Conservation (phyloP, 192 early-diverging fungal species). For the Entomortierella parvispora region DNA sequence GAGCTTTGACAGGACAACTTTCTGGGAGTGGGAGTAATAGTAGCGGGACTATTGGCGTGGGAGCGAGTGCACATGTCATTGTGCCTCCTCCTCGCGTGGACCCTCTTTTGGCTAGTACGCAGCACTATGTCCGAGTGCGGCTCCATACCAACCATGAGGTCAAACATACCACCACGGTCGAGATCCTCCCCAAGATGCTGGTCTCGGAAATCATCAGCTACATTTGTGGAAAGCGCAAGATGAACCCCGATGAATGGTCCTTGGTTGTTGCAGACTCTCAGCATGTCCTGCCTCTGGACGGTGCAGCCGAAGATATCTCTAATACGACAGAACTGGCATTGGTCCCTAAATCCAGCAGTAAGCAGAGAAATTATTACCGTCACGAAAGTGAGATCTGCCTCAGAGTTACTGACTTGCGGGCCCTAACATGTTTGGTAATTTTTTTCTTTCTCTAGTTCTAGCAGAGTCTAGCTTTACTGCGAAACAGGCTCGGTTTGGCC, state of each 20-base stretch:
- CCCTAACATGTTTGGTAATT: background rate
- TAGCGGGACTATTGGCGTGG: background rate
- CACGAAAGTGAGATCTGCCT: too few relatives aligned
- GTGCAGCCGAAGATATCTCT: conserved; percentile 75
- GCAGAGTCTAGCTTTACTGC: conserved; percentile 9
- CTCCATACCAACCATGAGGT: conserved; percentile 72
- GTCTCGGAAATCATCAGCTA: conserved; percentile 84
- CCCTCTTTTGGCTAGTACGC: conserved; percentile 45
- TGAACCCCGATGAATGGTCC: conserved; percentile 86
- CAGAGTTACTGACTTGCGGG: background rate
- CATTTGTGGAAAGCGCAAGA: conserved; percentile 90
- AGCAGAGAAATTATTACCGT: conserved; percentile 1
- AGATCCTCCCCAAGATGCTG: conserved; percentile 73
- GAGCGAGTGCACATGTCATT: background rate
- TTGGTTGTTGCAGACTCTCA: conserved; percentile 83
- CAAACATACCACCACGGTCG: conserved; percentile 91
- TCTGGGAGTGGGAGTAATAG: background rate
- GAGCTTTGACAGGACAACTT: background rate
- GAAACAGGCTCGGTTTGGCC: conserved; percentile 25
- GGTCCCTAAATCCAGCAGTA: conserved; percentile 68
- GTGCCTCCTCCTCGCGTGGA: conserved; percentile 22
- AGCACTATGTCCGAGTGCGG: conserved; percentile 64
- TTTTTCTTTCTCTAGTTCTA: background rate
- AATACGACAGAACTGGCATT: conserved; percentile 75
- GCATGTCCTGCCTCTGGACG: conserved; percentile 81